Evolutionary conservation across 2,329 filamentous ascomycete genomes (phyloP), one percentile per base, ranked within the genome.

Genomic region (Fusarium equiseti): DNA sequence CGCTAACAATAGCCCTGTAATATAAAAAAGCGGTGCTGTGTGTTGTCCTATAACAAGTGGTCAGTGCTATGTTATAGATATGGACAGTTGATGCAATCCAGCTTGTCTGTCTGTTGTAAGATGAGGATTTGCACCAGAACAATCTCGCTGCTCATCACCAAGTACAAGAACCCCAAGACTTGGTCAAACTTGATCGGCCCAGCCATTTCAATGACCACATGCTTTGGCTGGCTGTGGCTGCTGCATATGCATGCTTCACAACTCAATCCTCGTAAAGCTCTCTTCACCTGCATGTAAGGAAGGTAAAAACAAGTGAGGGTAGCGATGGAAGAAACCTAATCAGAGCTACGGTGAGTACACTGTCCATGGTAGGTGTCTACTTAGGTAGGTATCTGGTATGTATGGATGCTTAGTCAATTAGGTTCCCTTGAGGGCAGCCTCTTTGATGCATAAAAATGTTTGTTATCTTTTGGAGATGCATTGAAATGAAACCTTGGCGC

Each of bases 401-500:
- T 40, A 27, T 59, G 32, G 27, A 27, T 59, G 29, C 31, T 59
- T 54, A 55, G 49, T 62, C 48, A 53, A 53, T 52, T 42, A 18
- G 27, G 22, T 52, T 43, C 29, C 45, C 27, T 29, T 31, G 20
- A 51, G 20, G n/a, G 43, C 45, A 65, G 60, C 62, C 62, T 65
- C 26, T 55, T n/a, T 18, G 29, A 55, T 49, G 62, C 62, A 64
- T 65, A 44, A 50, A 59, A 35, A 40, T 66, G 55, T 35, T 59
- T 65, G 53, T 65, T 66, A 24, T 60, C 58, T 65, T 46, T 46
- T 42, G 27, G 52, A 52, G 49, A 46, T 49, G 49, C 46, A 60
- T 66, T 66, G 55, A 53, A 71, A 72, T 66, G 55, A 69, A 69
- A 62, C 55, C 68, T 72, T 72, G 64, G 64, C 68, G 68, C 59